A percentile compares a stretch with the other conserved stretches of the same genome.
phyloP scores from a whole-genome alignment of 2,329 filamentous ascomycete genomes.

The Sordariomycetes sp. region DNA sequence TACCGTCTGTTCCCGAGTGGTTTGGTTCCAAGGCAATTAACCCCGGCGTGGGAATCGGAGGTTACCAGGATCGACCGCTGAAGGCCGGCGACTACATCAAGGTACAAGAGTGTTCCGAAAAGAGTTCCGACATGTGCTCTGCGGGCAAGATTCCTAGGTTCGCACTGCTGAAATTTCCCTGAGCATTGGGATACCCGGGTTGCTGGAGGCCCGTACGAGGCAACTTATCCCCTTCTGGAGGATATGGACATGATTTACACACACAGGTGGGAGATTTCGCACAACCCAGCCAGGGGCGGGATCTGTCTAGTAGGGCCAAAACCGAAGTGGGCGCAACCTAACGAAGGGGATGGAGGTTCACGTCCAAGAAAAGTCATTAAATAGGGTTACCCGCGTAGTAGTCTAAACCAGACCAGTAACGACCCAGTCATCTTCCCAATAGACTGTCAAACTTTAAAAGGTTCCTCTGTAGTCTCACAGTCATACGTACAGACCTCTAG shows the following conservation, averaged over 20 bases:
- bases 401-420: conserved; percentile 48
- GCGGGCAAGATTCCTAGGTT: background rate
- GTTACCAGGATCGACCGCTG: background rate
- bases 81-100: background rate
- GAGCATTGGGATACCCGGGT: conserved; percentile 11
- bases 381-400: conserved; percentile 45
- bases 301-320: conserved; percentile 45
- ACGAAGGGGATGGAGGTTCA: conserved; percentile 49
- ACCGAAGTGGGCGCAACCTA: conserved; percentile 41
- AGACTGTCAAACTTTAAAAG: conserved; percentile 47
- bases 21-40: conserved; percentile 45
- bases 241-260: conserved; percentile 43
- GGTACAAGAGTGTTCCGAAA: background rate
- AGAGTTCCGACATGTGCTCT: background rate
- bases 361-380: conserved; percentile 49
- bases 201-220: conserved; percentile 16
- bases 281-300: conserved; percentile 46
- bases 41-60: conserved; percentile 32
- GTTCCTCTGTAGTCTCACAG: conserved; percentile 40
- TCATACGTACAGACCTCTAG: conserved; percentile 45
- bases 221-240: conserved; percentile 20
- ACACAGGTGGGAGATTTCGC: conserved; percentile 43
- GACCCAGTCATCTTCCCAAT: conserved; percentile 45
- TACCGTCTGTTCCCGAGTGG: conserved; percentile 32
- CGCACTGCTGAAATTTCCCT: background rate